A percentile compares a stretch with the other conserved stretches of the same genome.
Evolutionary conservation across 108 stramenopile genomes (phyloP).

Genomic region (Pseudonitzschia multistriata): DNA sequence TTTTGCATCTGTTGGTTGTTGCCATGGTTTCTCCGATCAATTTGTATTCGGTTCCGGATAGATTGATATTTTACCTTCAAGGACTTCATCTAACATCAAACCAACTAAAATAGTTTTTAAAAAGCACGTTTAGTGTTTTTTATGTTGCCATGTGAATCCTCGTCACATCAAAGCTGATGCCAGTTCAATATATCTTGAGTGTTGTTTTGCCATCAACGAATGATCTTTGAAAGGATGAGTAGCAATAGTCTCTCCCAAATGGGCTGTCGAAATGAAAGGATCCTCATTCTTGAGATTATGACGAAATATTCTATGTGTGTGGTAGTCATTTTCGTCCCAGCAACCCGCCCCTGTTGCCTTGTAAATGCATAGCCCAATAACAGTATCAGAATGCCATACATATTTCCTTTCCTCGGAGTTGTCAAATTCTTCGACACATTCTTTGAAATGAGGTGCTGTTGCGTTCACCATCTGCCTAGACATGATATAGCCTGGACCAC

Average conservation of each 20-base stretch:
- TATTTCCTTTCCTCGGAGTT: constrained; percentile 19
- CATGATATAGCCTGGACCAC: constrained; percentile 31
- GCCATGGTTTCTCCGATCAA: too few species aligned
- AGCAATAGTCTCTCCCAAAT: constrained; percentile 16
- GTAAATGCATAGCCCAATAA: constrained; percentile 26
- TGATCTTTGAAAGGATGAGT: constrained; percentile 31
- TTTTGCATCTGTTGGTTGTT: too few species aligned
- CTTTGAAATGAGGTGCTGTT: constrained; percentile 14
- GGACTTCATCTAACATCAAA: too few species aligned
- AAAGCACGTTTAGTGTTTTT: too few species aligned
- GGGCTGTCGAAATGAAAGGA: background rate
- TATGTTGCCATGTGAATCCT: background rate
- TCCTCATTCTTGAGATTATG: constrained; percentile 23
- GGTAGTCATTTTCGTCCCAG: constrained; percentile 25
- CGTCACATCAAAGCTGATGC: background rate
- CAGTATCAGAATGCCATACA: constrained; percentile 31
- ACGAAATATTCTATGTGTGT: constrained; percentile 17
- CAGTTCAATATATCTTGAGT: constrained; percentile 23
- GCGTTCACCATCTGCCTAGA: constrained; percentile 19
- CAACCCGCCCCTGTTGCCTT: constrained; percentile 26
- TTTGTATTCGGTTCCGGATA: too few species aligned
- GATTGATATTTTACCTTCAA: too few species aligned
- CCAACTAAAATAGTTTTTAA: too few species aligned
- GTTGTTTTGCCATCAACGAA: constrained; percentile 19
- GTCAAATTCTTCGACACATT: constrained; percentile 25